Percentiles rank a stretch among this genome's conserved stretches.
Conservation (phyloP, 257 asterid species). For the Apocynum venetum region DNA sequence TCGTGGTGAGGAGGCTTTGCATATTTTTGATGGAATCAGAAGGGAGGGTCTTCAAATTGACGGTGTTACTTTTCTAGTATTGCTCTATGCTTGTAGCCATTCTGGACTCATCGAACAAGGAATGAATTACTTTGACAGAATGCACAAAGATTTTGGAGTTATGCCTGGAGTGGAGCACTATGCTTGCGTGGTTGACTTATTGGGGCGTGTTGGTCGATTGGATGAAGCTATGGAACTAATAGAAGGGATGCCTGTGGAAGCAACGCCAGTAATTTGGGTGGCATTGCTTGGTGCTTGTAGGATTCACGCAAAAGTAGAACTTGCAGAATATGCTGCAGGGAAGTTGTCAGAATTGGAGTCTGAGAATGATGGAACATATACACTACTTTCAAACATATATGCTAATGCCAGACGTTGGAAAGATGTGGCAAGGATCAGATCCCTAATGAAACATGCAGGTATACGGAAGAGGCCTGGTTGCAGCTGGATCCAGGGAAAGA, state of each 20-base stretch:
- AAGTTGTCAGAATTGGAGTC: constrained; percentile 54
- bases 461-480: constrained; percentile 87
- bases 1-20: constrained; percentile 70
- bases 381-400: constrained; percentile 78
- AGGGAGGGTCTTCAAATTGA: constrained; percentile 47
- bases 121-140: constrained; percentile 56
- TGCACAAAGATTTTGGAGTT: constrained; percentile 55
- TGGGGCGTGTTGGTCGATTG: constrained; percentile 88
- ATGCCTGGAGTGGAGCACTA: constrained; percentile 73
- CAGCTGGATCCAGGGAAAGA: constrained; percentile 93
- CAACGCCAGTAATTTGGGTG: constrained; percentile 67
- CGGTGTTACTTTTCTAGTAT: constrained; percentile 75
- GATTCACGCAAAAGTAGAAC: constrained; percentile 81
- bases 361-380: constrained; percentile 83
- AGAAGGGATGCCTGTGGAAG: constrained; percentile 63
- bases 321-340: constrained; percentile 63
- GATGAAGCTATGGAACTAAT: constrained; percentile 63
- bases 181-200: constrained; percentile 81
- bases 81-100: constrained; percentile 90
- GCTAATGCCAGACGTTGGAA: constrained; percentile 85
- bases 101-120: constrained; percentile 81
- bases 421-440: constrained; percentile 71
- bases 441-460: constrained; percentile 68
- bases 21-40: constrained; percentile 54
- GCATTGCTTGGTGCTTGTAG: constrained; percentile 81